Evolutionary conservation across 1,284 basidiomycete genomes (phyloP).

Genomic region (Pseudozyma tsukubaensis): DNA sequence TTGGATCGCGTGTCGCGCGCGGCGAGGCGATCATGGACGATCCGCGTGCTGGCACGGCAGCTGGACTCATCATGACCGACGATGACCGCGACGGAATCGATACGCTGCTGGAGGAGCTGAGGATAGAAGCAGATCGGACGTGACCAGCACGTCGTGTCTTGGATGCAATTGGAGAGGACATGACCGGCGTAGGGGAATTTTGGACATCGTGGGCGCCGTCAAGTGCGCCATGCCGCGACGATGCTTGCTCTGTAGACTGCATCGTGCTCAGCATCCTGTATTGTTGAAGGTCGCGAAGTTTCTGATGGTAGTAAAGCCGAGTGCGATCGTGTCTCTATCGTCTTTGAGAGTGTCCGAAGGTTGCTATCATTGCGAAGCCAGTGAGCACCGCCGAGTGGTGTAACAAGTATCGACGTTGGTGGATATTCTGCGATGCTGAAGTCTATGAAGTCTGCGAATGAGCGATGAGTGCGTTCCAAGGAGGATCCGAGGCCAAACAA

Average conservation of each 20-base stretch:
- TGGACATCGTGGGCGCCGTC: neutral
- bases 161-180: constrained; percentile 7
- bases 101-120: constrained; percentile 46
- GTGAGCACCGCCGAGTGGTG: no score
- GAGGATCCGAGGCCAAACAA: no score
- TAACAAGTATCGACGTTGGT: no score
- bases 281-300: neutral
- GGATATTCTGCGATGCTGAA: no score
- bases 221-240: neutral
- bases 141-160: constrained; percentile 24
- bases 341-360: no score
- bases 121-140: constrained; percentile 37
- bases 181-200: neutral
- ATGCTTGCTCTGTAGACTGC: constrained; percentile 9
- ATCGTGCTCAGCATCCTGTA: constrained; percentile 11
- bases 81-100: constrained; percentile 50
- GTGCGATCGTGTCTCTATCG: no score
- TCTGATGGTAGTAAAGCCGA: no score
- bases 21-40: constrained; percentile 34
- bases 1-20: constrained; percentile 5
- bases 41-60: constrained; percentile 29
- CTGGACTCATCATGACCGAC: constrained; percentile 36
- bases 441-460: no score
- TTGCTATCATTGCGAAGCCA: no score
- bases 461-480: no score